phyloP scores from a whole-genome alignment of 2,329 filamentous ascomycete species.

The Phialophora tarda region DNA sequence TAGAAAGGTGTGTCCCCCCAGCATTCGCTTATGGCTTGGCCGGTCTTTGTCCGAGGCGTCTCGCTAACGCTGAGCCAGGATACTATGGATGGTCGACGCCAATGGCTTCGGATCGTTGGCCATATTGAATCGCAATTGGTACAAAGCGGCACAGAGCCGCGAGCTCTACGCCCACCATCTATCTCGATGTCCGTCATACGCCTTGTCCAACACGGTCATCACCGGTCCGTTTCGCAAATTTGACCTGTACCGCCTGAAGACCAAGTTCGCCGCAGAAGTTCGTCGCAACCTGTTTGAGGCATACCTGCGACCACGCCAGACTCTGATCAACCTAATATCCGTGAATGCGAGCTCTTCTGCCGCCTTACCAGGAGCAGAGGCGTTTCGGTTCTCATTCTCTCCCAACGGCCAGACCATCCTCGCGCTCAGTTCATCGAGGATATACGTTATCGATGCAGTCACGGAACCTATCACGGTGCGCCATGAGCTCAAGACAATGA shows the following conservation, averaged over 20 bases:
- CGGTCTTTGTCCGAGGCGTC: not conserved
- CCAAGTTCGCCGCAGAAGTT: slow-evolving; percentile 70
- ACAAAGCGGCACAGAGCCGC: slow-evolving; percentile 49
- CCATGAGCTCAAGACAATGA: slow-evolving; percentile 78
- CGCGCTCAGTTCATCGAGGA: slow-evolving; percentile 82
- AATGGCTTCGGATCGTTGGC: slow-evolving; percentile 55
- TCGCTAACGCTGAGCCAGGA: slow-evolving; percentile 44
- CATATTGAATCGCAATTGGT: slow-evolving; percentile 54
- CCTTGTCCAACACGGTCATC: slow-evolving; percentile 46
- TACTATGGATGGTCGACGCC: slow-evolving; percentile 54
- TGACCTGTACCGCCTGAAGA: slow-evolving; percentile 65
- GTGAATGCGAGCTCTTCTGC: slow-evolving; percentile 84
- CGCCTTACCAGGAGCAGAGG: slow-evolving; percentile 78
- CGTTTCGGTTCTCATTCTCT: slow-evolving; percentile 82
- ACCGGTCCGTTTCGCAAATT: slow-evolving; percentile 48
- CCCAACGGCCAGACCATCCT: slow-evolving; percentile 75
- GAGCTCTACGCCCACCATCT: slow-evolving; percentile 55
- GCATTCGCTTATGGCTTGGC: slow-evolving; percentile 2
- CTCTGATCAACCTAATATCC: slow-evolving; percentile 78
- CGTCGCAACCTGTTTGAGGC: slow-evolving; percentile 79
- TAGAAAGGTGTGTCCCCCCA: slow-evolving; percentile 32
- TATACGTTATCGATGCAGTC: slow-evolving; percentile 76
- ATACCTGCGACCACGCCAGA: slow-evolving; percentile 72
- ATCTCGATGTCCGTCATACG: slow-evolving; percentile 51
- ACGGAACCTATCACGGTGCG: slow-evolving; percentile 66